Conservation (phyloP, 768 basidiomycete species). For the Phaffia tasmanica region DNA sequence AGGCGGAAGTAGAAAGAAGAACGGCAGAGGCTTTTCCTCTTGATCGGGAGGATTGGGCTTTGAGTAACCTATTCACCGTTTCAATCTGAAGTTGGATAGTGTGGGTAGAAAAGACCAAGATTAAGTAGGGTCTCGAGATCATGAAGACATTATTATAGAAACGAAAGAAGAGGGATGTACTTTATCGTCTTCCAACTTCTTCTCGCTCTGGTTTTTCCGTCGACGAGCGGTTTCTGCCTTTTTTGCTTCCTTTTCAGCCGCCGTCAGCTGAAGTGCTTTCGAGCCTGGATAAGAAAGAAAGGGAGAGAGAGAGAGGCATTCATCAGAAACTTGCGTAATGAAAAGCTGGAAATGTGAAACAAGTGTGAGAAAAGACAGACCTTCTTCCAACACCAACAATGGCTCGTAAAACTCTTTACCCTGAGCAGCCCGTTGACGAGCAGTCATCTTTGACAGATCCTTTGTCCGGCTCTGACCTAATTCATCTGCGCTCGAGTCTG, state of each 20-base stretch:
- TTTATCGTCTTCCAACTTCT: conserved; percentile 22
- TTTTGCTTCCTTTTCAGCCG: conserved; percentile 16
- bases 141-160: neutral
- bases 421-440: conserved; percentile 16
- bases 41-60: conserved; percentile 4
- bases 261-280: conserved; percentile 8
- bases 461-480: no score
- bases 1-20: neutral
- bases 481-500: no score
- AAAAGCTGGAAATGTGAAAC: neutral
- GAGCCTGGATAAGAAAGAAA: neutral
- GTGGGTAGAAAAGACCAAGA: neutral
- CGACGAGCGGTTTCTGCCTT: conserved; percentile 13
- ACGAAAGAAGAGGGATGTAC: neutral
- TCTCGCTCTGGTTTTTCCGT: conserved; percentile 19
- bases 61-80: conserved; percentile 22
- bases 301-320: neutral
- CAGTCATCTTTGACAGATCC: conserved; percentile 5
- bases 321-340: neutral
- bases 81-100: conserved; percentile 8
- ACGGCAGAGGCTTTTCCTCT: conserved; percentile 1
- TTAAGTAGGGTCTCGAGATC: neutral
- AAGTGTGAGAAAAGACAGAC: neutral
- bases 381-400: conserved; percentile 19
- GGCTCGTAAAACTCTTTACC: conserved; percentile 11